phyloP scores from a whole-genome alignment of 225 moss, liverwort and hornwort genomes.

The Pseudisothecium myosuroides region DNA sequence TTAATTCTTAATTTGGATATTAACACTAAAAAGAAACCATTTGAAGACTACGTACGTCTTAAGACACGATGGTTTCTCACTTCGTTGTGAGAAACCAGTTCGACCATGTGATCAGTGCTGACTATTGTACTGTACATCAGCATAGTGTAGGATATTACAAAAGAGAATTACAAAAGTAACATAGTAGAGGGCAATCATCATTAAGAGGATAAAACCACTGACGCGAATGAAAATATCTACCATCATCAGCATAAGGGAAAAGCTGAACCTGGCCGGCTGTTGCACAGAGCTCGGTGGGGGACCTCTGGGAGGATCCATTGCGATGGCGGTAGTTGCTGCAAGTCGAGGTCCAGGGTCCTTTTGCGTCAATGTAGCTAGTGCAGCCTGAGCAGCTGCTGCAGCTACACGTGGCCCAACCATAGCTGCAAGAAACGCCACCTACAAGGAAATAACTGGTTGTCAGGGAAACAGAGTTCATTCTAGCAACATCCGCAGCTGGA shows the following conservation, averaged over 20 bases:
- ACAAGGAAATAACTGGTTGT: not conserved
- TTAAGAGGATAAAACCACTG: not conserved
- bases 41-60: not conserved
- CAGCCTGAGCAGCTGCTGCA: conserved; percentile 94
- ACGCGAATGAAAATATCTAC: not conserved
- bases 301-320: conserved; percentile 24
- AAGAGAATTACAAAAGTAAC: not conserved
- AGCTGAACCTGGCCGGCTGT: conserved; percentile 56
- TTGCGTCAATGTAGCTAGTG: conserved; percentile 67
- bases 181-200: not conserved
- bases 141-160: not conserved
- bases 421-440: conserved; percentile 97
- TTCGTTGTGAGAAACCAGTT: not conserved
- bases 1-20: not conserved
- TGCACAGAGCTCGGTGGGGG: conserved; percentile 8
- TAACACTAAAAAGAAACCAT: not conserved
- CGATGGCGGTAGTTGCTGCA: conserved; percentile 53
- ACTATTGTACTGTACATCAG: not conserved
- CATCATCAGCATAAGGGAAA: not conserved
- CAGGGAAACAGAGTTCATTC: not conserved
- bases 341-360: conserved; percentile 77
- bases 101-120: not conserved
- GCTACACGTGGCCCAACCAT: conserved; percentile 96
- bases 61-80: not conserved
- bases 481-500: not conserved